Evolutionary conservation across 805 yeast genomes (phyloP), one percentile per base, ranked within the genome.

Genomic region (Saturnispora galanensis): DNA sequence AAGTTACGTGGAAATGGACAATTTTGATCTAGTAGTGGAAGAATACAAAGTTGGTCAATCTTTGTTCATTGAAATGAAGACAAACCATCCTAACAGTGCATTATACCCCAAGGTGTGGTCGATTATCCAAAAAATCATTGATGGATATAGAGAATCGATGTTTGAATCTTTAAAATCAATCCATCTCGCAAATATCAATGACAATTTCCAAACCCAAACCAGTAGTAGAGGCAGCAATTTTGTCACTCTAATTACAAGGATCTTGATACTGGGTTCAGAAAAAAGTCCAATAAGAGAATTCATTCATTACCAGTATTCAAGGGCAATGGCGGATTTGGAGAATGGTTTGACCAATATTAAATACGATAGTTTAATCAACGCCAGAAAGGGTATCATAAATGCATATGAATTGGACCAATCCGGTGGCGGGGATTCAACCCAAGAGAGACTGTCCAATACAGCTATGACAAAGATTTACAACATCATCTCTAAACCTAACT

Each of bases 281-380:
- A 58, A 57, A 35, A 81, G 77, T 56, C 90, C 90, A 5, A 74
- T 82, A 5, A 57, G 69, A 17, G 76, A 72, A 43, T 83, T 87
- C 78, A 69, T 83, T 28, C 64, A 70, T 35, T 61, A 72, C 15
- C 81, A 73, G 53, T 68, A 70, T 38, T 63, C 65, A 18, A 57
- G 57, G 15, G 66, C 77, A 47, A 57, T 62, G 7, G 50, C 54
- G 2, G 61, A 64, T 41, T 60, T 77, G 29, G 62, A 63, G 17
- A 68, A 70, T 16, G 65, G 60, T 11, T 35, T 65, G 4, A 71
- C 73, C 26, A 61, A 60, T 15, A 70, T 69, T 41, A 65, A 69
- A 47, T 56, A 65, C 31, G 60, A 57, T 12, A 67, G 70, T 48
- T 63, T 73, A 18, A 50, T 66, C 7, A 59, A 63, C 36, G 57